Base-by-base conservation (phyloP, 2,329 filamentous ascomycete species). In the Trichoderma semiorbis region DNA sequence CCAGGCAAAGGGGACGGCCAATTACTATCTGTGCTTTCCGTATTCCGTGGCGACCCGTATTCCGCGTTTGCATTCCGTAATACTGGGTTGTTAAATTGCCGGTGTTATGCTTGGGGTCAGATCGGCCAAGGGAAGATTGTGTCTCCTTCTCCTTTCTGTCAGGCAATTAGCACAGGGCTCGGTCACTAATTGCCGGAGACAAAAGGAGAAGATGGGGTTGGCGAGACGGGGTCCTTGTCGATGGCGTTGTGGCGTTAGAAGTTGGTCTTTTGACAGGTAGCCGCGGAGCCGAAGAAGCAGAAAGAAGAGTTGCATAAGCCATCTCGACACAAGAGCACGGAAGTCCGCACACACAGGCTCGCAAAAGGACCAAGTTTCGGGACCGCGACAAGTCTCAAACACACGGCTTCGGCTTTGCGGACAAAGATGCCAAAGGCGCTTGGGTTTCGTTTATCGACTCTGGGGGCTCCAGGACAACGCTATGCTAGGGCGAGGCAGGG, bases 371-470 rank as follows among this genome's bases (percentile, higher is more conserved):
- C 43, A 50, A 24, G 21, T 53, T 53, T 53, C 47, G 47, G 21
- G 47, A 21, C 47, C 61, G 39, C 26, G 16, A 30, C 16, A 21
- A 60, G 43, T 53, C 63, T 65, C 63, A 11, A 53, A 65, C 26
- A 32, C 63, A 65, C 12, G 28, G 34, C 16, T 55, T 36, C 34
- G 34, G 34, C 34, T 36, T 36, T 32, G 30, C 47, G 63, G 63
- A 18, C 50, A 43, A 58, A 67, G 53, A 58, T 43, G 28, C 21
- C 50, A 36, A 67, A 53, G 64, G 64, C 50, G 64, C 50, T 67
- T 67, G 64, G 64, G 64, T 67, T 67, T 67, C 64, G 55, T 61
- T 69, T 61, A 61, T 61, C 65, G 65, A 39, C 36, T 68, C 65
- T 43, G 53, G 36, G 61, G 53, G 53, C 53, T 58, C 32, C 34